phyloP scores from a whole-genome alignment of 2,329 filamentous ascomycete genomes.

The Penicillium sp. region DNA sequence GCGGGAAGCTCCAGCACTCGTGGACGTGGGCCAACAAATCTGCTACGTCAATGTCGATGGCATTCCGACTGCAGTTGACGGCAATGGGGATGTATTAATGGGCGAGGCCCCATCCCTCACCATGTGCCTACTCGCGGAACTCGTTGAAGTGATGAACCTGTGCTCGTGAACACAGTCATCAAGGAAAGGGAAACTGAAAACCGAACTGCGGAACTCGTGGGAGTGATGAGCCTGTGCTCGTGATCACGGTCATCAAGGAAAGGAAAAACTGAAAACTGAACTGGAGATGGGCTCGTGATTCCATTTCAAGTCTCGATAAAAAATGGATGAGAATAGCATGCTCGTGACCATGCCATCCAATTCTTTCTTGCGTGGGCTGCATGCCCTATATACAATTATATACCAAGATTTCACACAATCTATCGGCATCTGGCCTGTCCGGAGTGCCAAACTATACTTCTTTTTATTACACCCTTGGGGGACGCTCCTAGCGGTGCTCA shows the following conservation, averaged over 20 bases:
- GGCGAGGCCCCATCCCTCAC: slow-evolving; percentile 10
- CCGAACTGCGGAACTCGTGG: background rate
- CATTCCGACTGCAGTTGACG: slow-evolving; percentile 4
- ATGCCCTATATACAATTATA: background rate
- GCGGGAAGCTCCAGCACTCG: slow-evolving; percentile 3
- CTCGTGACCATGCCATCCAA: slow-evolving; percentile 12
- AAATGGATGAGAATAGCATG: slow-evolving; percentile 8
- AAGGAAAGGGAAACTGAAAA: background rate
- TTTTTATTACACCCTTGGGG: slow-evolving; percentile 1
- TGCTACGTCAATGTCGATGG: slow-evolving; percentile 6
- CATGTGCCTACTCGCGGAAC: background rate
- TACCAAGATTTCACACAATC: background rate
- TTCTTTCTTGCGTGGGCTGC: background rate
- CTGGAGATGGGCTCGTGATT: slow-evolving; percentile 11
- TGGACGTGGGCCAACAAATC: slow-evolving; percentile 2
- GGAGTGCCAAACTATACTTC: background rate
- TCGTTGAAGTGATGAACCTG: slow-evolving; percentile 1
- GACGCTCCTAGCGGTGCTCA: slow-evolving; percentile 8
- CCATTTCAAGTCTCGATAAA: background rate
- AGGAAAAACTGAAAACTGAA: background rate
- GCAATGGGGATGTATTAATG: slow-evolving; percentile 10
- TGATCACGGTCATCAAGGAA: slow-evolving; percentile 5
- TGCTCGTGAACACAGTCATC: slow-evolving; percentile 9
- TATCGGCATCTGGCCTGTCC: background rate
- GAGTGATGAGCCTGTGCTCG: slow-evolving; percentile 1